Conservation (phyloP, 1,284 basidiomycete genomes). For the Tilletia horrida region DNA sequence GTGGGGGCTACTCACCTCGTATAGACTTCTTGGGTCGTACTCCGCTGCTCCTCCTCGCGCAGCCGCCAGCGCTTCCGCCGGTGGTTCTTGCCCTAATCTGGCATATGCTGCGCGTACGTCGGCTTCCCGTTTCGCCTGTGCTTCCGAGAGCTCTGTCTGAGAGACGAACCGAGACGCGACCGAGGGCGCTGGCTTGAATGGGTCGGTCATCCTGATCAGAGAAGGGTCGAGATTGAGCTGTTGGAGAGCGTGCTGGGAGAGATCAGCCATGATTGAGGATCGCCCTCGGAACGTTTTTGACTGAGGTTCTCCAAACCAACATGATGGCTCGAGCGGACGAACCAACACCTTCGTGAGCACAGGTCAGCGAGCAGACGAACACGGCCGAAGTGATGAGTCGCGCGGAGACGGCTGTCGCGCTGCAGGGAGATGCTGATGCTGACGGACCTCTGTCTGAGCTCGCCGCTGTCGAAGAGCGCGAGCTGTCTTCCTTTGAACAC, state of each 20-base stretch:
- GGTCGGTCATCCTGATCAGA: background rate
- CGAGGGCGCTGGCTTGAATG: conserved; percentile 14
- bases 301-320: too few relatives aligned
- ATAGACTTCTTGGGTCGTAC: conserved; percentile 82
- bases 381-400: background rate
- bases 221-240: background rate
- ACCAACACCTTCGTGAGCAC: too few relatives aligned
- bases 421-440: too few relatives aligned
- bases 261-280: too few relatives aligned
- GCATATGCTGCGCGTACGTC: conserved; percentile 92
- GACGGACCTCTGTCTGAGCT: too few relatives aligned
- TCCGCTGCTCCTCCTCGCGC: conserved; percentile 57
- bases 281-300: too few relatives aligned
- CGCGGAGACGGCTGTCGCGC: background rate
- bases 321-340: too few relatives aligned
- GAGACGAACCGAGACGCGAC: conserved; percentile 61
- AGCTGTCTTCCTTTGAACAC: conserved; percentile 11
- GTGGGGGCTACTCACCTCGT: conserved; percentile 60
- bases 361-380: too few relatives aligned
- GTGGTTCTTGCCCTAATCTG: conserved; percentile 69
- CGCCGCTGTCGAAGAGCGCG: conserved; percentile 2
- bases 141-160: conserved; percentile 73
- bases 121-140: conserved; percentile 71
- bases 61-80: conserved; percentile 71
- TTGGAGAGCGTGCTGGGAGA: too few relatives aligned